A percentile compares a stretch with the other conserved stretches of the same genome.
These are phyloP conservation scores for Pseudogymnoascus sp. DNA, from an alignment of 2,329 filamentous ascomycete genomes.

Conservation along the genomic window DNA sequence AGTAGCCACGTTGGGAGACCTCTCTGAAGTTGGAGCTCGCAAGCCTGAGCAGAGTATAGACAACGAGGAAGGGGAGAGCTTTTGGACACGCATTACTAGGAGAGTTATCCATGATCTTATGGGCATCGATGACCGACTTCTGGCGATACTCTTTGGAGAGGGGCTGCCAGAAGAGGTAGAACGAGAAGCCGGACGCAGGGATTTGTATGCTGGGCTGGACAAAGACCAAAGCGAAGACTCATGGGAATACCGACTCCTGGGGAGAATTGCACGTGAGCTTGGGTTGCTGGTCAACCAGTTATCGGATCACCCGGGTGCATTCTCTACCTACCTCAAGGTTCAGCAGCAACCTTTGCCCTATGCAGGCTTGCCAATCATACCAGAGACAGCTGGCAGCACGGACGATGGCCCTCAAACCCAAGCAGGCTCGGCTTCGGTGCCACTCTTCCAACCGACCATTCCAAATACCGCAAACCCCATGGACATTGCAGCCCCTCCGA, in stretches of 20 bases:
- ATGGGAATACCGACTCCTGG: conserved; percentile 73
- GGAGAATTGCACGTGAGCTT: conserved; percentile 79
- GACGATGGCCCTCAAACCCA: conserved; percentile 18
- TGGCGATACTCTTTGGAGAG: conserved; percentile 84
- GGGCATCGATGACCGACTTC: conserved; percentile 76
- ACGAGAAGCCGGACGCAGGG: conserved; percentile 14
- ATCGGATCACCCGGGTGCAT: conserved; percentile 80
- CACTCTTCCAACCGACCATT: conserved; percentile 24
- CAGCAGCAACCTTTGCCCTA: conserved; percentile 63
- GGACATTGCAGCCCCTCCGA: neutral
- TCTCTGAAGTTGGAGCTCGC: conserved; percentile 4
- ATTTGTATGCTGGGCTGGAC: conserved; percentile 31
- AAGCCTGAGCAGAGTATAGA: neutral
- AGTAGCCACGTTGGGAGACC: conserved; percentile 24
- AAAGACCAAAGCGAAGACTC: conserved; percentile 24
- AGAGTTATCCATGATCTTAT: conserved; percentile 84
- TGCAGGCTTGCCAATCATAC: conserved; percentile 63
- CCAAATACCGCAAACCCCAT: neutral
- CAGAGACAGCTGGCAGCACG: conserved; percentile 39
- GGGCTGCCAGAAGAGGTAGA: conserved; percentile 44
- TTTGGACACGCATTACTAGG: conserved; percentile 74
- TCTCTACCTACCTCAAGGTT: conserved; percentile 67
- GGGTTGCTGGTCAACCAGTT: conserved; percentile 76
- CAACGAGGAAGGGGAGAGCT: conserved; percentile 48
- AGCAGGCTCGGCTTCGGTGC: conserved; percentile 10